Base-by-base conservation (phyloP, 257 asterid genomes). In the Nicotiana tomentosiformis region DNA sequence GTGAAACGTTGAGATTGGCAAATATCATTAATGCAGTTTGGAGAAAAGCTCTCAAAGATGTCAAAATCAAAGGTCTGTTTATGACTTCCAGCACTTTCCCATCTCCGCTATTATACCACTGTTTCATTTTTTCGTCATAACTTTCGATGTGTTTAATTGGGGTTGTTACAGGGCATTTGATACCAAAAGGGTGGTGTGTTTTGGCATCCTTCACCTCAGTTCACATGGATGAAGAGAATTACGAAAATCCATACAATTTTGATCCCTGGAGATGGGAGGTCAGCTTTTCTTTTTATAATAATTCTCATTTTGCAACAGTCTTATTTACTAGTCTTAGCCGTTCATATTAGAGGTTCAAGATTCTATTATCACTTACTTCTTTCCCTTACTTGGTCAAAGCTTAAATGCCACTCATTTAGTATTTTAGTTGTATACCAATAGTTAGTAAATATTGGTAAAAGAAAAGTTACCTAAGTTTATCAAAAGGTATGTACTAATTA, bases 241-340 rank as follows among this genome's bases (percentile, higher is more conserved):
- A 96, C 30, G 93, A 92, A 77, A 88, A 93, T 83, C 96, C 99
- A 35, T 91, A 90, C 20, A 91, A 91, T 64, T 96, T 96, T 18
- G 86, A 96, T 89, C 98, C 99, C 1, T 91, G 95, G 93, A 92
- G 99, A 89, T 96, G 99, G 99, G 90, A 94, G 93, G 99, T 94
- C 77, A 77, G 79, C 26, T 15, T 51, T 30, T 65, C 14, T 18
- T 65, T 58, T 8, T 15, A 16, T 9, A 15, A 57, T 62, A 15
- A 57, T 62, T 77, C 69, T 81, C 53, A 64, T 77, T 12, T 33
- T 26, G 35, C 55, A 32, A 33, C 65, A 18, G 11, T 18, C 26
- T 18, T 58, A 58, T 58, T 17, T 18, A 18, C 61, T 56, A 16
- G 7, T 16, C 9, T 56, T 43, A 43, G 12, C 51, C 3, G 12